A percentile compares a stretch with the other conserved stretches of the same genome.
Evolutionary conservation across 2,329 filamentous ascomycete species (phyloP).

Genomic region (Pleomassaria siparia): DNA sequence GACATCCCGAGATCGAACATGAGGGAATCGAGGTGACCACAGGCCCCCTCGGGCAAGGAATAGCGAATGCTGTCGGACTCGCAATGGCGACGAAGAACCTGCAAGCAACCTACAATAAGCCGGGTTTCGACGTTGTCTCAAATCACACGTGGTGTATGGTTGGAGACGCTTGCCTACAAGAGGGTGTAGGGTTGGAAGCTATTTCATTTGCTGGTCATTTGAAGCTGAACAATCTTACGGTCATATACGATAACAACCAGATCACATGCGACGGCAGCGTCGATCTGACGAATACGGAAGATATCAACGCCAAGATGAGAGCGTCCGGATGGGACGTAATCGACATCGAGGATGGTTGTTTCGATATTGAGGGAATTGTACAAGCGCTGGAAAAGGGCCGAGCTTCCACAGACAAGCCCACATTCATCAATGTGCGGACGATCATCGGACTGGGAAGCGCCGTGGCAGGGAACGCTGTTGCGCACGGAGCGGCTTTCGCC

Average conservation of each 20-base stretch:
- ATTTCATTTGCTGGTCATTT: constrained; percentile 58
- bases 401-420: constrained; percentile 51
- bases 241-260: constrained; percentile 63
- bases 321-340: constrained; percentile 60
- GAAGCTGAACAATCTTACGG: constrained; percentile 56
- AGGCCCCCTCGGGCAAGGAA: constrained; percentile 60
- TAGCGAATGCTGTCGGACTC: constrained; percentile 62
- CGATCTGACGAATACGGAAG: constrained; percentile 55
- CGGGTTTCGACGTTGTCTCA: constrained; percentile 51
- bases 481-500: constrained; percentile 62
- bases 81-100: constrained; percentile 61
- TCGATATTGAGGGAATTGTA: constrained; percentile 53
- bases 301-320: constrained; percentile 60
- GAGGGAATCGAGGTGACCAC: constrained; percentile 62
- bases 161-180: constrained; percentile 61
- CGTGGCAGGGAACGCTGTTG: constrained; percentile 52
- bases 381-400: constrained; percentile 51
- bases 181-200: constrained; percentile 59
- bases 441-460: constrained; percentile 57
- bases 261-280: constrained; percentile 60
- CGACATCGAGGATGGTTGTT: constrained; percentile 56
- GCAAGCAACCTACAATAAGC: constrained; percentile 56
- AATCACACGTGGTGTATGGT: constrained; percentile 60
- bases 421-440: constrained; percentile 61
- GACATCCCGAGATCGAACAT: constrained; percentile 60